phyloP scores from a whole-genome alignment of 805 yeast genomes.

The Groenewaldozyma salmanticensis region DNA sequence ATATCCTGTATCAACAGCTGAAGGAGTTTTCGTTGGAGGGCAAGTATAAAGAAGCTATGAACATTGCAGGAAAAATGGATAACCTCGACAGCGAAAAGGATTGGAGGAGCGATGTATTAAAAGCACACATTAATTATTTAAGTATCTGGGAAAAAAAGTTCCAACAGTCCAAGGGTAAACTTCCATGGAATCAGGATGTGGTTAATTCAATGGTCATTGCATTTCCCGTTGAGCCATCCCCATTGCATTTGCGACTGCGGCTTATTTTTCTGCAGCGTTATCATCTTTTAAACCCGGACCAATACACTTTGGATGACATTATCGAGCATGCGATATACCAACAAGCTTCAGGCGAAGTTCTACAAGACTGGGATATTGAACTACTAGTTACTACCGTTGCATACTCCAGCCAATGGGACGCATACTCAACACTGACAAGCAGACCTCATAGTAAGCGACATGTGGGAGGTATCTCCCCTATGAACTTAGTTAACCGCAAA shows the following conservation, averaged over 20 bases:
- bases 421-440: not conserved
- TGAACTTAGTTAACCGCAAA: conserved; percentile 12
- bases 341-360: conserved; percentile 23
- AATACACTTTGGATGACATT: conserved; percentile 18
- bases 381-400: conserved; percentile 22
- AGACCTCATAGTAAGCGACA: not conserved
- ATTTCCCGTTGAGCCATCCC: conserved; percentile 17
- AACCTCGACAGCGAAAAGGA: not conserved
- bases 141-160: not conserved
- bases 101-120: conserved; percentile 6
- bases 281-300: conserved; percentile 15
- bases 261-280: conserved; percentile 21
- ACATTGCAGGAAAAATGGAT: conserved; percentile 4
- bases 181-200: conserved; percentile 8
- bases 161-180: not conserved
- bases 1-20: not conserved
- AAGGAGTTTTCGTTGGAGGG: conserved; percentile 5
- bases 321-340: conserved; percentile 21
- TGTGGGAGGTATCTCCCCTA: not conserved
- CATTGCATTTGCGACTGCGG: conserved; percentile 23
- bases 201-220: conserved; percentile 16
- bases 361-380: conserved; percentile 22
- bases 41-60: conserved; percentile 10
- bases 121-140: conserved; percentile 17
- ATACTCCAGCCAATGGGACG: conserved; percentile 19